Evolutionary conservation across 148 eudicot species (phyloP).

Genomic region (Euryodendron excelsum): DNA sequence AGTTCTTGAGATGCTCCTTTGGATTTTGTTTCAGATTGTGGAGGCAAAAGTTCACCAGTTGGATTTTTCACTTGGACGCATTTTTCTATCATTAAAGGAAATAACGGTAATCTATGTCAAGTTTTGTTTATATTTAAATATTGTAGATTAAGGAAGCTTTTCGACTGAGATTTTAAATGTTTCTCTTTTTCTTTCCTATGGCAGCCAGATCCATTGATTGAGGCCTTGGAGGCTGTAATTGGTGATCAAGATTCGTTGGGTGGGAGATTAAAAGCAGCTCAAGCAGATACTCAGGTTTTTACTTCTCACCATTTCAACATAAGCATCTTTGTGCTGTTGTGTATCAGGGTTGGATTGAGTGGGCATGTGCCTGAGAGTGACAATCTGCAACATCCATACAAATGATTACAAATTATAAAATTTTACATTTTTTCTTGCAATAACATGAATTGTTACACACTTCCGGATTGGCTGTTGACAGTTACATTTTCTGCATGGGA

Average conservation of each 20-base stretch:
- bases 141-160: conserved; percentile 8
- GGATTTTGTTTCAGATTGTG: conserved; percentile 57
- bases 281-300: conserved; percentile 68
- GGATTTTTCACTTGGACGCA: conserved; percentile 80
- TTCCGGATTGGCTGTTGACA: not conserved
- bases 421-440: too few species aligned
- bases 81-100: conserved; percentile 82
- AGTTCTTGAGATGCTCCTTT: conserved; percentile 20
- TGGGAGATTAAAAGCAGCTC: conserved; percentile 57
- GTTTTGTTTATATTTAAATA: conserved; percentile 8
- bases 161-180: not conserved
- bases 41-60: conserved; percentile 93
- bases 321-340: conserved; percentile 1
- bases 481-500: not conserved
- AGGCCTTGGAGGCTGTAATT: conserved; percentile 78
- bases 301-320: conserved; percentile 8
- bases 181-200: conserved; percentile 9
- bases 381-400: too few species aligned
- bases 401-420: too few species aligned
- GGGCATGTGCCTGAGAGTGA: too few species aligned
- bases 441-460: not conserved
- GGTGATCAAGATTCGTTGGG: conserved; percentile 46
- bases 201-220: conserved; percentile 90
- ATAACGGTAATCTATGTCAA: conserved; percentile 48
- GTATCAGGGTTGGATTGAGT: conserved; percentile 4